These are phyloP conservation scores for Secale cereale DNA, from an alignment of 176 grass and related monocot species.

Conservation along the genomic window DNA sequence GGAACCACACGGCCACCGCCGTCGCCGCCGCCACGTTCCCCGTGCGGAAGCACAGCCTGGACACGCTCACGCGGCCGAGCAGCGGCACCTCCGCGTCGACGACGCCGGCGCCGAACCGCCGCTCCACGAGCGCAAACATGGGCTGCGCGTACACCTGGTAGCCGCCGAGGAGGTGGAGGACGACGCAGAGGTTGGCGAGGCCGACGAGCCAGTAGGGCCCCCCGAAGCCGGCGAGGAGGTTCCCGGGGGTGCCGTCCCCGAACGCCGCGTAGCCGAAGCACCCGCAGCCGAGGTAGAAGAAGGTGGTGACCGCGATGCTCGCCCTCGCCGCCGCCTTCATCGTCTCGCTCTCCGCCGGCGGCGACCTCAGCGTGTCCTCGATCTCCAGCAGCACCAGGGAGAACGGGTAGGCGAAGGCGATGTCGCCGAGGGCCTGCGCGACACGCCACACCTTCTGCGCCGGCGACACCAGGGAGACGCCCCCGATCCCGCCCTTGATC, in stretches of 20 bases:
- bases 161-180: constrained; percentile 70
- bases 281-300: constrained; percentile 75
- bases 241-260: constrained; percentile 67
- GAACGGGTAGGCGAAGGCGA: constrained; percentile 67
- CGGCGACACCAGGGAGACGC: constrained; percentile 25
- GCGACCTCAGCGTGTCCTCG: constrained; percentile 55
- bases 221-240: constrained; percentile 76
- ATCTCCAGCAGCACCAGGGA: constrained; percentile 56
- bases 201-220: constrained; percentile 59
- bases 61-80: constrained; percentile 23
- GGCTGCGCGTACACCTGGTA: constrained; percentile 74
- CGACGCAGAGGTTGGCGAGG: constrained; percentile 61
- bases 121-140: constrained; percentile 48
- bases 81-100: constrained; percentile 29
- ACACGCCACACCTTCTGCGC: constrained; percentile 55
- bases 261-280: constrained; percentile 85
- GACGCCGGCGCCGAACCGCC: background rate
- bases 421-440: constrained; percentile 56
- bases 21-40: constrained; percentile 55
- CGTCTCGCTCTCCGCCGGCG: constrained; percentile 49
- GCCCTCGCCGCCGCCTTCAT: constrained; percentile 43
- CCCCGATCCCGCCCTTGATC: constrained; percentile 37
- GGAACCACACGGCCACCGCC: constrained; percentile 62
- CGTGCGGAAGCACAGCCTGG: constrained; percentile 55
- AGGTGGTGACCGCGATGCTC: constrained; percentile 37